Conservation (phyloP, 75 land plant genomes). For the Picea sitchensis region DNA sequence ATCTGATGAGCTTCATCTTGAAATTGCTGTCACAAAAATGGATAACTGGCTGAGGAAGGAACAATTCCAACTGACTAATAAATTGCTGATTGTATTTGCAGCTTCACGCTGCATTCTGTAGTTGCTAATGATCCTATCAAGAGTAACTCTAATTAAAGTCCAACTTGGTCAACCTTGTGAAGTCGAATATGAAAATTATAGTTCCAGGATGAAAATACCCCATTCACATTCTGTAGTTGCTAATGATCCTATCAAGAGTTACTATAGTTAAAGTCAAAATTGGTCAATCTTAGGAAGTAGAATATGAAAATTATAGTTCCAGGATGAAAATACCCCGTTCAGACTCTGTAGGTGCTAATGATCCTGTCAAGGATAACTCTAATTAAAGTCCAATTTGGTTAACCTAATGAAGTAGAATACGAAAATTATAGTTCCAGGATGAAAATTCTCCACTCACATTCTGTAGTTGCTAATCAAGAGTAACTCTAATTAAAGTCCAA, state of each 20-base stretch:
- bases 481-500: neutral
- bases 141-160: neutral
- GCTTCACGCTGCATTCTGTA: neutral
- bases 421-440: no score
- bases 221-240: no score
- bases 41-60: neutral
- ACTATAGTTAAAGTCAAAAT: no score
- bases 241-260: neutral
- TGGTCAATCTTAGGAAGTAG: no score
- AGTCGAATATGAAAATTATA: no score
- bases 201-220: no score
- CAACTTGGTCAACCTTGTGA: no score
- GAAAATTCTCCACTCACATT: neutral
- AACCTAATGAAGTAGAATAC: no score
- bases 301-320: no score
- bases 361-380: neutral
- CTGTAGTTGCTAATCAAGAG: neutral
- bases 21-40: neutral
- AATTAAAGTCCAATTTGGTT: no score
- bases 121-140: neutral
- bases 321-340: no score
- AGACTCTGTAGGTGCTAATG: no score
- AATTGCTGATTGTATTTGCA: neutral
- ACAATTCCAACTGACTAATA: slow-evolving; percentile 1
- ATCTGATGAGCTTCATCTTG: neutral